Base-by-base conservation (phyloP, 352 stramenopile genomes). In the Halophytophthora polymorphica region DNA sequence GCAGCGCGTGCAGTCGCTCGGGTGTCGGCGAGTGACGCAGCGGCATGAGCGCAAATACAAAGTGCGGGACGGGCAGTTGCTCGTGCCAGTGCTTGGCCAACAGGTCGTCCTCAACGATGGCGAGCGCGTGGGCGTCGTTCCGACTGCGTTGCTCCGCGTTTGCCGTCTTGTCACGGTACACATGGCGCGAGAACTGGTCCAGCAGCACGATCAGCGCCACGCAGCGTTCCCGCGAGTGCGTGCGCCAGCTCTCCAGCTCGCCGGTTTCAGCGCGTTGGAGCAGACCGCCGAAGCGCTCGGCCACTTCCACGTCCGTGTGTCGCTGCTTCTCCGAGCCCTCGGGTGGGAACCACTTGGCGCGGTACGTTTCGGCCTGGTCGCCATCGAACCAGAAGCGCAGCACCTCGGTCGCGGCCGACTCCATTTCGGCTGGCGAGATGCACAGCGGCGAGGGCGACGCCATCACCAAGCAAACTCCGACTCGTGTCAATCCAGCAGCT, bases 21-120 rank as follows among this genome's bases (percentile, higher is more conserved):
- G 76, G n/a, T 15, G 82, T 88, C 6, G 71, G 77, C 6, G 76
- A 84, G 57, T 97, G 88, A 33, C 86, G 84, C 31, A 95, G 61
- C 25, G 87, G 88, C 84, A 96, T 95, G 35, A 95, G 49, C 14
- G 81, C 71, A 49, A 96, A 96, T 46, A 93, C 77, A 50, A 88
- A 89, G 25, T 66, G 55, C 3, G 70, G 71, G 2, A 86, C 53
- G 0, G 69, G 28, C 22, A 95, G 60, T n/a, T 64, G 49, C 13
- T 60, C 38, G 59, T 94, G 71, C 72, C 72, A 92, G 21, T 45
- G 34, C 3, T 61, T 67, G 5, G 45, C 67, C 39, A 88, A 60
- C 17, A 90, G 52, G 23, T 12, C 56, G 47, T 77, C 56, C 38
- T 75, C 58, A 22, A 74, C 66, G 44, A 90, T 41, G 28, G 51